Evolutionary conservation across 495 filamentous ascomycete species (phyloP).

Genomic region (Alectoria sarmentosa): DNA sequence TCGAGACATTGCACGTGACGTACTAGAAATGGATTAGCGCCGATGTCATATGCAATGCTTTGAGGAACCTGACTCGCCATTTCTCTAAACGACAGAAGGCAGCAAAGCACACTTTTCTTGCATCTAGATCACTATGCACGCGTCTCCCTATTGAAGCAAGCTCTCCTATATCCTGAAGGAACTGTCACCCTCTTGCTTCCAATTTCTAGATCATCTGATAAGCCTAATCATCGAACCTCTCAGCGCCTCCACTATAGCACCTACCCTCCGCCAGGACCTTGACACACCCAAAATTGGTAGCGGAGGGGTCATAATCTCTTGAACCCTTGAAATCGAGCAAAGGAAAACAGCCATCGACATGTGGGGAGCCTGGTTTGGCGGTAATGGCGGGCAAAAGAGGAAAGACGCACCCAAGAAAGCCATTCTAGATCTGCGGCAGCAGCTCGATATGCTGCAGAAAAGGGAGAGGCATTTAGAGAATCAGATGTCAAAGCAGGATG

Average conservation of each 20-base stretch:
- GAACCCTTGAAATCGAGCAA: background rate
- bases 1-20: conserved; percentile 4
- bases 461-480: conserved; percentile 82
- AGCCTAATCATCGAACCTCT: background rate
- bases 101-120: background rate
- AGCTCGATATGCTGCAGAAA: conserved; percentile 97
- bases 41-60: conserved; percentile 15
- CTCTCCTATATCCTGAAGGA: background rate
- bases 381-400: conserved; percentile 68
- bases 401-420: conserved; percentile 96
- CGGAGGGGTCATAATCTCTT: background rate
- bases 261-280: background rate
- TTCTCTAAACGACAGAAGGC: conserved; percentile 1
- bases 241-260: background rate
- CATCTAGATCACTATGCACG: background rate
- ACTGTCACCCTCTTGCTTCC: background rate
- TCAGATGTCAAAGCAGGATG: conserved; percentile 91
- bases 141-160: background rate
- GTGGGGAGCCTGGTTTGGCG: conserved; percentile 76
- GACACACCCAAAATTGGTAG: background rate
- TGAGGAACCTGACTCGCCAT: conserved; percentile 1
- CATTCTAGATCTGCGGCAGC: conserved; percentile 77
- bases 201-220: background rate
- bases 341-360: conserved; percentile 35
- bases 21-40: conserved; percentile 11